Base-by-base conservation (phyloP, 495 filamentous ascomycete genomes). In the Trypethelium eluteriae region DNA sequence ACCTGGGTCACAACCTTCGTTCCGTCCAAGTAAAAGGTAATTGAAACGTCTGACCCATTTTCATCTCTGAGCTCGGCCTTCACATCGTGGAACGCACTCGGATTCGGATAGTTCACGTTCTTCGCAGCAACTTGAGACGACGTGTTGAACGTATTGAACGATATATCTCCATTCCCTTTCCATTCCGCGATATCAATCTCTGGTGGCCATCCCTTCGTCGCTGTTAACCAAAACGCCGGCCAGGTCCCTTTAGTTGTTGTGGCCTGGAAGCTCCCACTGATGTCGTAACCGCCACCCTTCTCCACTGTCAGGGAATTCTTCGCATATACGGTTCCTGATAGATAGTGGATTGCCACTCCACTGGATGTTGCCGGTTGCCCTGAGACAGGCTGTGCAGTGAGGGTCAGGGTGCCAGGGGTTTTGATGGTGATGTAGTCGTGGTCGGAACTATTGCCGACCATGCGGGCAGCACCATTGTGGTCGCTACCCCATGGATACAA, bases 111-210 rank as follows among this genome's bases (percentile, higher is more conserved):
- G 0, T 70, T 71, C 35, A 83, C 80, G 66, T 86, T 77, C 35
- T 76, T 73, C 62, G 80, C 79, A 14, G 75, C 67, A 0, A 85
- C 77, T 44, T 78, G 71, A 16, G 76, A 80, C 36, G 78, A 81
- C 9, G 82, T 82, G 68, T 86, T 85, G 72, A 86, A 86, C 1
- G 82, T 85, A 64, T 86, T 86, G 74, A 86, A 86, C 9, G 78
- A 81, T 62, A 86, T 83, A 71, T 84, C 80, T 6, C 83, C 84
- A n/a, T 75, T 32, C 11, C 53, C 83, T 69, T 86, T 86, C 84
- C 84, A 86, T 73, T 86, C 84, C 0, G 83, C 84, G 75, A 85
- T 77, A 67, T 87, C 84, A 46, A 86, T 77, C 78, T 85, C 84
- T 0, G 84, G 84, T 62, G 70, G 70, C 70, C 70, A 72, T 4